phyloP scores from a whole-genome alignment of 78 protist species.

The Polysphondylium violaceum region DNA sequence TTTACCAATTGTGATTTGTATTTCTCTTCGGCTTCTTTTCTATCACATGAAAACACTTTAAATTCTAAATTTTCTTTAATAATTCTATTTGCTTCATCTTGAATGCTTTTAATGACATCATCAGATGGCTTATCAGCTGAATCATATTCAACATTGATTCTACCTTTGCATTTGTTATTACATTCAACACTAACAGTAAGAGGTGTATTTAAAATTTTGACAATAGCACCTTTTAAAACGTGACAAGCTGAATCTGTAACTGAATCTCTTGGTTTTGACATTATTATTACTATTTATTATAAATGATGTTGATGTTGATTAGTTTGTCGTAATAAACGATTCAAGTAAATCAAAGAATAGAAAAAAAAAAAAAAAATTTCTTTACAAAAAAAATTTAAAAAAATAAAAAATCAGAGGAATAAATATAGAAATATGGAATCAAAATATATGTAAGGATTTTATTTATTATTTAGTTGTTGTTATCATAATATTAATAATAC shows the following conservation, averaged over 20 bases:
- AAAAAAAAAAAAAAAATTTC: not conserved
- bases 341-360: not conserved
- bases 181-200: constrained; percentile 63
- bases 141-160: constrained; percentile 47
- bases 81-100: constrained; percentile 51
- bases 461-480: not conserved
- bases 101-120: constrained; percentile 22
- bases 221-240: constrained; percentile 71
- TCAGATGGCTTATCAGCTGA: constrained; percentile 39
- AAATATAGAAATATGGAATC: not conserved
- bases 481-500: not conserved
- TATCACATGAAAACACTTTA: constrained; percentile 13
- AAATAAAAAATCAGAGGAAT: not conserved
- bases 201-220: constrained; percentile 47
- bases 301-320: not conserved
- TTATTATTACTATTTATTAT: not conserved
- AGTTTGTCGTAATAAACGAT: not conserved
- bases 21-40: constrained; percentile 69
- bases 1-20: constrained; percentile 41
- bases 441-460: not conserved
- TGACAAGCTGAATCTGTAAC: constrained; percentile 76
- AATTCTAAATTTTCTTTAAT: constrained; percentile 42
- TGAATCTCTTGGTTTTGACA: constrained; percentile 58
- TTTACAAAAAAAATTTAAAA: not conserved
- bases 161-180: constrained; percentile 49